Base-by-base conservation (phyloP, 495 filamentous ascomycete genomes). In the Tetracladium setigerum region DNA sequence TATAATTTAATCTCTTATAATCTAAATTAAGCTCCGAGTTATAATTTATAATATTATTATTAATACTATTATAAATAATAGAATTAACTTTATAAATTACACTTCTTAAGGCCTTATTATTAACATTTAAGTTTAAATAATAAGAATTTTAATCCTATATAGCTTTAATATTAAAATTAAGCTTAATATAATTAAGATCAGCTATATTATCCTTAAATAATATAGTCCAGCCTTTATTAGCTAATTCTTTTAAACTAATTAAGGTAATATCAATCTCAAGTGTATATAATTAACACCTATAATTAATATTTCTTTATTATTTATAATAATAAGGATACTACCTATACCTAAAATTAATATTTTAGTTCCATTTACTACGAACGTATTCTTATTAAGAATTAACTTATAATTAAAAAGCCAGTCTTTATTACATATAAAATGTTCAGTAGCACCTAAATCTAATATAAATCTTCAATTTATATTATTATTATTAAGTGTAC, bases 351-450 rank as follows among this genome's bases (percentile, higher is more conserved):
- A n/a, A 27, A 49, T 49, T 14, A 2, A 5, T 36, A 49, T 1
- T 32, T 42, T 41, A 18, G 22, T 19, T 9, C 46, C 22, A 22
- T 49, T 43, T 4, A 38, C 39, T 31, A 49, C 17, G 1, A 30
- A 17, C 8, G 42, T 36, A 42, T 13, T 34, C 17, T 19, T 22
- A 36, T 43, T 49, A 49, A 15, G 2, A 35, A 43, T 31, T 2
- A 10, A 11, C 19, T 49, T 49, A 49, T 49, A 49, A 22, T 49
- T 18, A 19, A 49, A 24, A 16, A 49, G 31, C 46, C 27, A 49
- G 7, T 49, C 19, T 32, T 42, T 49, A 42, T 49, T 42, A 36
- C 30, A 31, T 9, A 30, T 49, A 49, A 34, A 49, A 22, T 49
- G 16, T 15, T 49, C 30, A 27, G 30, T 35, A 35, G 38, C 38